Base-by-base conservation (phyloP, 371 early-diverging fungal genomes). In the Rhizomucor miehei region DNA sequence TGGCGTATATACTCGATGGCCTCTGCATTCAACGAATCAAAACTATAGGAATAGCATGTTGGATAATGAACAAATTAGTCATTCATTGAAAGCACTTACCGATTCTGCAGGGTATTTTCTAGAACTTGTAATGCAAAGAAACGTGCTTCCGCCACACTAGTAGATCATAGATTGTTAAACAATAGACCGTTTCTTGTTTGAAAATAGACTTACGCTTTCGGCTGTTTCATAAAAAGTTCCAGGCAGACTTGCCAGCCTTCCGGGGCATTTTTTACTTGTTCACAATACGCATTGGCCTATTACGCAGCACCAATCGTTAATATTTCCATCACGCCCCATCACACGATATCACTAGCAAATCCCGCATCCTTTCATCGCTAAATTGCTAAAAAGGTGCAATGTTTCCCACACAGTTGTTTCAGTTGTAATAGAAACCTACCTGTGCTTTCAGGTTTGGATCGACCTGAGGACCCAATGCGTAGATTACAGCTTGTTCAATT, bases 211-310 rank as follows among this genome's bases (percentile, higher is more conserved):
- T 83, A 89, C 90, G 89, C 84, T 66, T 81, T 82, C 29, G 89
- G 88, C 54, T 81, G 78, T 53, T 79, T 79, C 58, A 86, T 81
- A 60, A 92, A 92, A 45, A 94, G 77, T 52, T 85, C 77, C 41
- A 94, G 63, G 66, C 94, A 89, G 38, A 90, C 64, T 73, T 87
- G 87, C 94, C 95, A 95, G 38, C 94, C 95, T 48, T 91, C 87
- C 1, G 82, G 71, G 39, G 91, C 86, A 41, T 72, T 72, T 62
- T 86, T 88, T 40, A 97, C 77, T 67, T 88, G 84, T 57, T 91
- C 90, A 66, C 89, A 93, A 68, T 89, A 96, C 49, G 84, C 83
- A 40, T 80, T 91, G 1, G 95, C 97, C 89, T 94, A 79, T 34
- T 52, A 6, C 12, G 14, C 14, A 38, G 14, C 9, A 9, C 41